Evolutionary conservation across 306 rosid genomes (phyloP), one percentile per base, ranked within the genome.

Genomic region (Cyclanthera cordifolia): DNA sequence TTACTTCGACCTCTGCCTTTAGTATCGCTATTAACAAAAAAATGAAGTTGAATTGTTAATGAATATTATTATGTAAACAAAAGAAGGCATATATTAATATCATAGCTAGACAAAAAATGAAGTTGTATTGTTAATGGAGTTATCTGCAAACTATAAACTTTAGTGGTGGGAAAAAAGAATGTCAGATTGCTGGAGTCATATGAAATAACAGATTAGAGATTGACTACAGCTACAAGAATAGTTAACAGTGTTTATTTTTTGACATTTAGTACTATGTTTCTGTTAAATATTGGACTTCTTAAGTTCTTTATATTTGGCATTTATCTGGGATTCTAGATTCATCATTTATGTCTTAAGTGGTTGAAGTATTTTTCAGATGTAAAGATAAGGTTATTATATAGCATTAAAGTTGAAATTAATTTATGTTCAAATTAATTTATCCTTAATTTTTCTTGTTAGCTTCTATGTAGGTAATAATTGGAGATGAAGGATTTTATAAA

Each of bases 401-500:
- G 4, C 12, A 28, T 25, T 25, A 23, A 43, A 21, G 16, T 10
- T 13, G 70, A 9, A 23, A 13, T 47, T 41, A 67, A 47, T 47
- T 46, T 48, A 53, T 20, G 16, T 10, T 13, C 53, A 9, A 23
- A 13, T 47, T 41, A 67, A 47, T 47, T 46, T 48, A 53, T 20
- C 28, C 30, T 9, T 43, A 9, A 49, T 21, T 66, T 11, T 19
- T 19, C 48, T 19, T 50, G 19, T 52, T 49, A 21, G 13, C 14
- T 60, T 61, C 54, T 9, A 21, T 53, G 4, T 39, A 83, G 82
- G 80, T 78, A 48, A 17, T 67, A 28, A 49, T 61, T 58, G 19
- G 73, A 75, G 76, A 93, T 89, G 98, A 93, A 81, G 78, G 72
- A 84, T 76, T 83, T 83, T 58, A 27, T 19, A 25, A 53, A 10